A percentile compares a stretch with the other conserved stretches of the same genome.
These are phyloP conservation scores for Sporisorium graminicola DNA, from an alignment of 1,284 basidiomycete species.

Conservation along the genomic window DNA sequence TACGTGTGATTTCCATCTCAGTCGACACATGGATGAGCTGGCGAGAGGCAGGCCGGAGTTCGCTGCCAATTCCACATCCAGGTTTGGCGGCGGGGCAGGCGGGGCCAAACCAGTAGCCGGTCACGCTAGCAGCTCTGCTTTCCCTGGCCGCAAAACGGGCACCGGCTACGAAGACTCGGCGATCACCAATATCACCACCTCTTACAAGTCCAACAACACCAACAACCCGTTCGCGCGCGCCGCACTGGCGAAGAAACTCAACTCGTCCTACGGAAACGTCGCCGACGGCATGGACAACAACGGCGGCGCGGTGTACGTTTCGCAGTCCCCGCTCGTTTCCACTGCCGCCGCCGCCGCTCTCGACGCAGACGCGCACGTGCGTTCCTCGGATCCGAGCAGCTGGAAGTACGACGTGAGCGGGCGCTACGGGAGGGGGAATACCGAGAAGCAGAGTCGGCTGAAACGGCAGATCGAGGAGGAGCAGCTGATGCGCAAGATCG, in stretches of 20 bases:
- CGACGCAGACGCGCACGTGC: slow-evolving; percentile 6
- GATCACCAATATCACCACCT: slow-evolving; percentile 18
- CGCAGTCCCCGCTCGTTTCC: slow-evolving; percentile 12
- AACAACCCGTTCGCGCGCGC: slow-evolving; percentile 7
- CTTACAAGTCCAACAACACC: not conserved
- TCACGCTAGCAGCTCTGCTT: slow-evolving; percentile 7
- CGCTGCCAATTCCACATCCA: slow-evolving; percentile 68
- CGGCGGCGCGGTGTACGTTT: slow-evolving; percentile 25
- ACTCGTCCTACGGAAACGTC: slow-evolving; percentile 24
- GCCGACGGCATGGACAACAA: slow-evolving; percentile 49
- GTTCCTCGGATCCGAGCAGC: slow-evolving; percentile 34
- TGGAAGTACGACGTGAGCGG: slow-evolving; percentile 43
- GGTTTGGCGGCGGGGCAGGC: slow-evolving; percentile 16
- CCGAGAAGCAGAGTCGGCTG: slow-evolving; percentile 35
- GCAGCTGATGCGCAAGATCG: slow-evolving; percentile 29
- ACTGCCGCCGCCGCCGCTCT: not conserved
- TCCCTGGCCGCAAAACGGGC: slow-evolving; percentile 11
- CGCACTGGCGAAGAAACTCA: slow-evolving; percentile 23
- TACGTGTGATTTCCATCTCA: slow-evolving; percentile 88
- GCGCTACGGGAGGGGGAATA: slow-evolving; percentile 33
- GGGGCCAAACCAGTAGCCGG: no score
- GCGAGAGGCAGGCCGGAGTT: slow-evolving; percentile 85
- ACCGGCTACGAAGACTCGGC: slow-evolving; percentile 12
- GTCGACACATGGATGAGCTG: slow-evolving; percentile 80
- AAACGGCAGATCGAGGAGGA: slow-evolving; percentile 41